A percentile compares a stretch with the other conserved stretches of the same genome.
These are phyloP conservation scores for Parmelia sp. DNA, from an alignment of 495 filamentous ascomycete species.

Conservation along the genomic window DNA sequence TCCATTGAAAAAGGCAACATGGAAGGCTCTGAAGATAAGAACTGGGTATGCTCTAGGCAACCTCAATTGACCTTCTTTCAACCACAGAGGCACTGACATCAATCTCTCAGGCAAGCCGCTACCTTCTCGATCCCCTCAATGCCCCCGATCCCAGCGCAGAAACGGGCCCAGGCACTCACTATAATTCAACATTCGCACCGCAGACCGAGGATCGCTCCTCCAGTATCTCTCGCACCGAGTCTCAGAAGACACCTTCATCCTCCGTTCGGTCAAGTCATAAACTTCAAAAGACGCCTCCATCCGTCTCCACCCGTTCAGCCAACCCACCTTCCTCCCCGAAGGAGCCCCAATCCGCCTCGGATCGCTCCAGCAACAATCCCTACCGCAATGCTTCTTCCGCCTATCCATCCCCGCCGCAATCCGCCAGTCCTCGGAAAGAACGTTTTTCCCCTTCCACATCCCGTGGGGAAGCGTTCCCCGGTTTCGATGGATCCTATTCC, in stretches of 20 bases:
- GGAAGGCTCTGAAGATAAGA: slow-evolving; percentile 34
- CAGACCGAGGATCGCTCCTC: slow-evolving; percentile 12
- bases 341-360: slow-evolving; percentile 15
- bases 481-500: slow-evolving; percentile 17
- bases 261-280: slow-evolving; percentile 14
- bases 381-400: slow-evolving; percentile 32
- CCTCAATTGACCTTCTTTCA: not conserved
- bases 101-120: slow-evolving; percentile 38
- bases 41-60: slow-evolving; percentile 29
- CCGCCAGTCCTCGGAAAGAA: slow-evolving; percentile 30
- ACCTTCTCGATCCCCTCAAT: slow-evolving; percentile 53
- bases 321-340: slow-evolving; percentile 11
- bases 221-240: slow-evolving; percentile 18
- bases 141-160: slow-evolving; percentile 49
- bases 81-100: slow-evolving; percentile 4
- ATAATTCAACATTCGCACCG: slow-evolving; percentile 30
- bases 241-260: slow-evolving; percentile 21
- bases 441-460: slow-evolving; percentile 26
- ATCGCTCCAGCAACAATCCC: slow-evolving; percentile 35
- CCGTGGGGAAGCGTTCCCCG: slow-evolving; percentile 30
- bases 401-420: slow-evolving; percentile 30
- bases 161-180: slow-evolving; percentile 46
- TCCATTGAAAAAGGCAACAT: slow-evolving; percentile 22
- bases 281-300: slow-evolving; percentile 6
- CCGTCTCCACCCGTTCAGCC: slow-evolving; percentile 8